phyloP scores from a whole-genome alignment of 192 early-diverging fungal species.

The Cladochytrium replicatum region DNA sequence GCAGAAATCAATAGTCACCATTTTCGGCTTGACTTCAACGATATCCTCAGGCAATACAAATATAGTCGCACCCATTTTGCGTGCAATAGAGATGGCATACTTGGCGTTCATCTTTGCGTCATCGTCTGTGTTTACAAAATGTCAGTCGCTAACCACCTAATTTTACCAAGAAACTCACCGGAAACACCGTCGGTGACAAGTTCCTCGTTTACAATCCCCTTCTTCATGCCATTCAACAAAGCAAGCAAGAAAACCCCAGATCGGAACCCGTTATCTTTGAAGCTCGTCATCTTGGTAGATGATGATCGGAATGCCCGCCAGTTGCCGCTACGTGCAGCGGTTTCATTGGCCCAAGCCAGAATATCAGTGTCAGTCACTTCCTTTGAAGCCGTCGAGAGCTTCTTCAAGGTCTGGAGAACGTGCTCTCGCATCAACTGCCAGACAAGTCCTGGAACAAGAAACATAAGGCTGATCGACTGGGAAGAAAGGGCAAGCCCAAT shows the following conservation, averaged over 20 bases:
- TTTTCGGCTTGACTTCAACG: constrained; percentile 92
- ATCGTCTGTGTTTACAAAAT: constrained; percentile 58
- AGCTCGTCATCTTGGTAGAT: constrained; percentile 65
- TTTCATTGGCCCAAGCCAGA: constrained; percentile 89
- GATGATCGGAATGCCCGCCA: no score
- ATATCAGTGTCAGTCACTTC: constrained; percentile 90
- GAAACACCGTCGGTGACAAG: constrained; percentile 62
- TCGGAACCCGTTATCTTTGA: constrained; percentile 73
- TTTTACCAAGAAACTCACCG: constrained; percentile 21
- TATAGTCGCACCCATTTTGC: constrained; percentile 97
- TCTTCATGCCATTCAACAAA: constrained; percentile 86
- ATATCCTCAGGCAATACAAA: constrained; percentile 98
- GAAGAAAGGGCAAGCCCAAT: no score
- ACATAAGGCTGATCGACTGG: no score
- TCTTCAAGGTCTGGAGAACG: constrained; percentile 85
- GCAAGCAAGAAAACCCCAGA: constrained; percentile 82
- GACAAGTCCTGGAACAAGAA: constrained; percentile 64
- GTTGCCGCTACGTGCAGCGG: constrained; percentile 49
- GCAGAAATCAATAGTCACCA: no score
- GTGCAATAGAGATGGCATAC: constrained; percentile 95
- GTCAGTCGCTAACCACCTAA: constrained; percentile 7
- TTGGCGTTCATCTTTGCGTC: constrained; percentile 87
- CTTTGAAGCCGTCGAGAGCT: constrained; percentile 66
- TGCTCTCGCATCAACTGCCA: constrained; percentile 99
- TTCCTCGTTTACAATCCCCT: constrained; percentile 81